Base-by-base conservation (phyloP, 106 monocot species). In the Phalaenopsis equestris region DNA sequence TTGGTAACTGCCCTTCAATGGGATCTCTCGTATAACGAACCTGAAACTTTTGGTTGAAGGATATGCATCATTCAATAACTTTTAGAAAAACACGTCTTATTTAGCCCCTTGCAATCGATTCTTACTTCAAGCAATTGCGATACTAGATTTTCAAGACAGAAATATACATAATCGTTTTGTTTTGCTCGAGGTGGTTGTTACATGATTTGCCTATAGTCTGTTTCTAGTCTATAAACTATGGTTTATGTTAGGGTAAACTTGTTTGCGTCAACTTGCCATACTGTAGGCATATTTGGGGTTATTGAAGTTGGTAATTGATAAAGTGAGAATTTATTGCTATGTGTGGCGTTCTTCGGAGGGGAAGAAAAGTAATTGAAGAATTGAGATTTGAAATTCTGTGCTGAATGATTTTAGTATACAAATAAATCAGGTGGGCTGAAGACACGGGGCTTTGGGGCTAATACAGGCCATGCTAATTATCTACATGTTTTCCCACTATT, bases 1-100 rank as follows among this genome's bases (percentile, higher is more conserved):
- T 95, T 76, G n/a, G 46, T 24, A 48, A 36, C 76, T 19, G 48
- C 23, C 49, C 49, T 76, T 6, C 46, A 14, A 48, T 49, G 16
- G 17, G 1, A 47, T 75, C 9, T 42, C 73, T 42, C 6, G 4
- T 68, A 6, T 68, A 80, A 41, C 8, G 18, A 61, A 18, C 19
- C 21, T 61, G 6, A n/a, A 61, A 23, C 4, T n/a, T 21, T 61
- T 21, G 19, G 61, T 21, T 61, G 21, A 5, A 61, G 12, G 12
- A 36, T 39, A 38, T 15, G 70, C 10, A 6, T 15, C 38, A 70
- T 70, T 70, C 30, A 70, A 70, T 70, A 70, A 15, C 3, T 70
- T 8, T 12, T 70, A 21, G 70, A 70, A 70, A 70, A 39, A 70
- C 24, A 39, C 10, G 30, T 70, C 38, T 64, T 1, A 64, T 23